phyloP scores from a whole-genome alignment of 371 early-diverging fungal genomes.

The Blakeslea trispora region DNA sequence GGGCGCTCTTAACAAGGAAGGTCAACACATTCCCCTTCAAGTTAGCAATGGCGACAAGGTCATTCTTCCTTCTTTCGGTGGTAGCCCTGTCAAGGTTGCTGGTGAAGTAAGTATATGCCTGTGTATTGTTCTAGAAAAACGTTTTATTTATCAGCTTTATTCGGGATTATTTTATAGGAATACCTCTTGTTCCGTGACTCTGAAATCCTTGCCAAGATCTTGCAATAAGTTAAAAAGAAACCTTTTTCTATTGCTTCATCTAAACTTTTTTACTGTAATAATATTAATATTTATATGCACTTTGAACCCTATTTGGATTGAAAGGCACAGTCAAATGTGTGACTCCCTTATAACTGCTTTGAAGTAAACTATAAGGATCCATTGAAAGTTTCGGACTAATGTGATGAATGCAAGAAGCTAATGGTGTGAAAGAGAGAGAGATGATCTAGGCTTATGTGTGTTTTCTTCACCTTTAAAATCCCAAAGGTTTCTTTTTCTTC shows the following conservation, averaged over 20 bases:
- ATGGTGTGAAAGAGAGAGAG: too few species aligned
- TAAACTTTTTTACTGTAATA: neutral
- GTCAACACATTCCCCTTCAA: constrained; percentile 77
- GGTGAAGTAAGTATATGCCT: constrained; percentile 77
- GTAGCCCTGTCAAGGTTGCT: constrained; percentile 87
- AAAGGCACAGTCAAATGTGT: too few species aligned
- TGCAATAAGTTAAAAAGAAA: constrained; percentile 27
- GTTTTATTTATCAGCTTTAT: neutral
- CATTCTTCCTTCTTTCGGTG: constrained; percentile 94
- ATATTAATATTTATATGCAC: neutral
- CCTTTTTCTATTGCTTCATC: too few species aligned
- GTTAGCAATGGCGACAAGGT: constrained; percentile 93
- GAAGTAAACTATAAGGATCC: too few species aligned
- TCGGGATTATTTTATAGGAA: constrained; percentile 40
- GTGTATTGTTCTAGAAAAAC: too few species aligned
- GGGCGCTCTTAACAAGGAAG: constrained; percentile 87
- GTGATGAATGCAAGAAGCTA: too few species aligned
- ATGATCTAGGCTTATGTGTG: too few species aligned
- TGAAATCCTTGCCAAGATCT: constrained; percentile 92
- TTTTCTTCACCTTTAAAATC: too few species aligned
- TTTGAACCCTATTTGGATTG: neutral
- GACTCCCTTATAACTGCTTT: too few species aligned
- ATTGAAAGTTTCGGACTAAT: too few species aligned
- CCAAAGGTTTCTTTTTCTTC: too few species aligned
- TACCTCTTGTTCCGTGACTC: constrained; percentile 83